Base-by-base conservation (phyloP, 129 eudicot species). In the Flaveria bidentis region DNA sequence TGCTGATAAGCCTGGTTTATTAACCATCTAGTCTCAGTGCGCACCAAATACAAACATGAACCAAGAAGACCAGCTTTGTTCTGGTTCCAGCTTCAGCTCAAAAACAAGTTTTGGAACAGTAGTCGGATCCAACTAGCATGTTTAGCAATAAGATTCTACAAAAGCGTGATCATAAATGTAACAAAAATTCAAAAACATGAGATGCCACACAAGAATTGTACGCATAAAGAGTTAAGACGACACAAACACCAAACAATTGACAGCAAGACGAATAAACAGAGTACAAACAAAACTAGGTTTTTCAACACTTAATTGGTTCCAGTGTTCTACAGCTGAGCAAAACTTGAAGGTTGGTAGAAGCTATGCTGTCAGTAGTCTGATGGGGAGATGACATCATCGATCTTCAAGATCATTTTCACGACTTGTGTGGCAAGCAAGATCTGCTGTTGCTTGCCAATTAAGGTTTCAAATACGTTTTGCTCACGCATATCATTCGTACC, bases 381-480 rank as follows among this genome's bases (percentile, higher is more conserved):
- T 7, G 99, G 94, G 3, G 96, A 82, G 69, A 95, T 95, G 39
- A 95, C 97, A 57, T 95, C 99, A 23, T 95, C 99, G 16, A 95
- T 95, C 86, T 95, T 95, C 76, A 95, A 85, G 71, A 95, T 95
- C 99, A 95, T 95, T 85, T 95, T 95, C 15, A 95, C 99, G 20
- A 95, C 99, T 79, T 95, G 99, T 9, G 99, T 95, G 15, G 99
- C 97, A 11, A 95, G 96, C 78, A 95, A 84, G 73, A 95, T 77
- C 88, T 95, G 99, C 73, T 95, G 99, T 81, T 95, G 96, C 84
- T 95, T 95, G 75, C 99, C 99, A 2, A 95, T 95, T 42, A 95
- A 80, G 39, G 99, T 87, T 84, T 95, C 99, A 12, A 95, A 91
- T 22, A 95, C 99, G 55, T 95, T 91, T 66, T 95, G 99, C 86